Base-by-base conservation (phyloP, 768 basidiomycete species). In the Rhodotorula taiwanensis region DNA sequence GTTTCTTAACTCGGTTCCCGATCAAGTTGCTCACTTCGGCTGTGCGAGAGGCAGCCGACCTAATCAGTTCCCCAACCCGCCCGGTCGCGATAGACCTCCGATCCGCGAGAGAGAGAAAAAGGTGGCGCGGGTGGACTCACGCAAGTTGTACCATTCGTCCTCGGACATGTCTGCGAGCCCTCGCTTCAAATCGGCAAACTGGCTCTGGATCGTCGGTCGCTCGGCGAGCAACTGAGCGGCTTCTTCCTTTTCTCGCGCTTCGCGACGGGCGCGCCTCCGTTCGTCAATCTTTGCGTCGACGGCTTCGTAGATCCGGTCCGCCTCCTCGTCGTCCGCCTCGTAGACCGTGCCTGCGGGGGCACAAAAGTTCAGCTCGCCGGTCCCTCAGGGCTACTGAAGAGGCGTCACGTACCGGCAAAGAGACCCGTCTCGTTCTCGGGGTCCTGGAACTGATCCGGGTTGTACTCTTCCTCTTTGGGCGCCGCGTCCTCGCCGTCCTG, bases 321-420 rank as follows among this genome's bases (percentile, higher is more conserved):
- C 95, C 75, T 98, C 95, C 70, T 97, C 93, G 65, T 99, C 95
- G 69, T 98, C 95, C 60, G 87, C 86, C 75, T 99, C 93, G 74
- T 99, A 97, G 0, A 89, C 89, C 14, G 87, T 93, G 39, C 69
- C 69, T 70, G 49, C n/a, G n/a, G n/a, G n/a, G n/a, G n/a, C n/a
- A n/a, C n/a, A n/a, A n/a, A n/a, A n/a, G n/a, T n/a, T n/a, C n/a
- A n/a, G n/a, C n/a, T n/a, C n/a, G n/a, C n/a, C n/a, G n/a, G n/a
- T n/a, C n/a, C n/a, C n/a, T n/a, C n/a, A n/a, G n/a, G n/a, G n/a
- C n/a, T n/a, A n/a, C n/a, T n/a, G n/a, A n/a, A 28, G 33, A 2
- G 18, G 2, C 13, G 8, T 10, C 2, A 60, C 63, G 27, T 41
- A 18, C 93, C 92, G 7, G 92, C 89, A 74, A 99, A 98, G 10